A percentile compares a stretch with the other conserved stretches of the same genome.
Evolutionary conservation across 805 yeast genomes (phyloP).

Genomic region (Kodamaea kakaduensis): DNA sequence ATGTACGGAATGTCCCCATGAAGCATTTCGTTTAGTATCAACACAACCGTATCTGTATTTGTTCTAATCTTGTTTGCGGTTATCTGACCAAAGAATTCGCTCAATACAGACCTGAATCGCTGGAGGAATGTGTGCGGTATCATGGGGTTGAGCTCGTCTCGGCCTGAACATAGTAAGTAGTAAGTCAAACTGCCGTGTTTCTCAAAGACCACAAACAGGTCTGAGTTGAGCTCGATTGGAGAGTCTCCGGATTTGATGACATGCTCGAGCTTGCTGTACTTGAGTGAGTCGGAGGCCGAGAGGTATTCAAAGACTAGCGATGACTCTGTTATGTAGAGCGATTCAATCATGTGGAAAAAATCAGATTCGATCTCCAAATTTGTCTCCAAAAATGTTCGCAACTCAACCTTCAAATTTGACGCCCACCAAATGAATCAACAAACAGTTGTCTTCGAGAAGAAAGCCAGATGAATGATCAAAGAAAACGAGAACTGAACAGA

Average conservation of each 20-base stretch:
- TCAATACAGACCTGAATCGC: conserved; percentile 47
- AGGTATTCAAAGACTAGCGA: conserved; percentile 36
- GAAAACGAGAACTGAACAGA: no score
- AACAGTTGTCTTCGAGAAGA: no score
- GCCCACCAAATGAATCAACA: no score
- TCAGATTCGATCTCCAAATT: no score
- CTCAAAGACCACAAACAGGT: conserved; percentile 25
- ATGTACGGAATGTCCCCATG: conserved; percentile 73
- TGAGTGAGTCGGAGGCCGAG: conserved; percentile 28
- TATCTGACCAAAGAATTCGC: conserved; percentile 60
- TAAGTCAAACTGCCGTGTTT: conserved; percentile 21
- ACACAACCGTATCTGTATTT: conserved; percentile 65
- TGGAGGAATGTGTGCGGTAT: conserved; percentile 52
- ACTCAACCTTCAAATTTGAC: no score
- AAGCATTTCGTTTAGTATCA: conserved; percentile 71
- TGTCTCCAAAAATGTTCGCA: no score
- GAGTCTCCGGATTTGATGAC: conserved; percentile 12
- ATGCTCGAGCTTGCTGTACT: conserved; percentile 25
- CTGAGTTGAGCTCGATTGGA: conserved; percentile 28
- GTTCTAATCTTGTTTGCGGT: conserved; percentile 57
- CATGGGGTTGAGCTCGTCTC: conserved; percentile 40
- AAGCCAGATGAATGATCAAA: no score
- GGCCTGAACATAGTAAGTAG: conserved; percentile 25
- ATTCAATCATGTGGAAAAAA: conserved; percentile 31
- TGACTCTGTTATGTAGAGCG: conserved; percentile 39